Base-by-base conservation (phyloP, 306 rosid genomes). In the Senna siamea region DNA sequence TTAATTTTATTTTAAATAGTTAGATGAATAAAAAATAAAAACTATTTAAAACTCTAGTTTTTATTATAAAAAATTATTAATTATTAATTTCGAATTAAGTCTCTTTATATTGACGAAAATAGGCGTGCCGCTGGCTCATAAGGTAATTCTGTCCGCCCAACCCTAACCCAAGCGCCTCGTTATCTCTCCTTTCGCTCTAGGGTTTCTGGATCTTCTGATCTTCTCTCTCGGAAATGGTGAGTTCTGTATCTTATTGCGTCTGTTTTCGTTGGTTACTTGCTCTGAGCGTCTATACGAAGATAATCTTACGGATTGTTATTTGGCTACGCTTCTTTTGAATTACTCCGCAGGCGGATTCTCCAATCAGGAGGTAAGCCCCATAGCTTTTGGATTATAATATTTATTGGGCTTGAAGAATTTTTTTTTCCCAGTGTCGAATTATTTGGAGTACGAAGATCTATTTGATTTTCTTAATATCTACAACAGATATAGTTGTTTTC, bases 271-370 rank as follows among this genome's bases (percentile, higher is more conserved):
- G 22, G 40, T 0, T 9, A 47, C 69, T 73, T 13, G 28, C 46
- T 32, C 0, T 13, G 23, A 8, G 4, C 47, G 18, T 43, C 9
- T 19, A 9, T 2, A 2, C 23, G 23, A 40, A 19, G 1, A 28
- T 70, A 9, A 19, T 58, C 83, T 84, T 30, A 75, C 23, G 14
- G 48, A 0, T 19, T 43, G 20, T 40, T n/a, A 53, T 50, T 47
- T 11, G 17, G 40, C 55, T 75, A 3, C 40, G 11, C 10, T 19
- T 69, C 65, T 38, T 56, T 11, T 37, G 62, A 26, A 35, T 72
- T 58, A 34, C 15, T 40, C 69, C 51, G 69, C 93, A 94, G 99
- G 93, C 92, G 17, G 95, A 88, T 78, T 88, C 97, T 70, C 96
- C 93, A 2, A 81, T 85, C 57, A 84, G 81, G 85, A 84, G 87